phyloP scores from a whole-genome alignment of 805 yeast species.

The Saccharomycopsis babjevae region DNA sequence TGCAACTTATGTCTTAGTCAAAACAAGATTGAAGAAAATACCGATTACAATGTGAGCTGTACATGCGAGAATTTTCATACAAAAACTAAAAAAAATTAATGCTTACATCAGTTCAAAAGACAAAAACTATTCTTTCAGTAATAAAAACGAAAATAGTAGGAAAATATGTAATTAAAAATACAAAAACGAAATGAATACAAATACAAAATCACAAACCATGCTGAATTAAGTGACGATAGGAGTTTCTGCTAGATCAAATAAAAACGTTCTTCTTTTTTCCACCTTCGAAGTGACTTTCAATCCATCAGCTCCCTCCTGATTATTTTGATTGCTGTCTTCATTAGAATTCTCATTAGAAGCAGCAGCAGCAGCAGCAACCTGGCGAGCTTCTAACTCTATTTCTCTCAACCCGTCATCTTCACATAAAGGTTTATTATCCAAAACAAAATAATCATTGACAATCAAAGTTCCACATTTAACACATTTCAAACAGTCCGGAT shows the following conservation, averaged over 20 bases:
- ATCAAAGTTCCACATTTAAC: slow-evolving; percentile 44
- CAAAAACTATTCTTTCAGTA: too few relatives aligned
- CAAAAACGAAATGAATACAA: not conserved
- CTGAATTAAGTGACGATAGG: not conserved
- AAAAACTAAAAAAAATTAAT: too few relatives aligned
- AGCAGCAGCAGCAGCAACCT: slow-evolving; percentile 1
- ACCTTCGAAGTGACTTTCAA: slow-evolving; percentile 11
- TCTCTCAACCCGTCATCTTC: slow-evolving; percentile 27
- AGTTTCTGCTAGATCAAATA: slow-evolving; percentile 13
- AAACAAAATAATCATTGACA: slow-evolving; percentile 43
- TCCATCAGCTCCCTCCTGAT: slow-evolving; percentile 1
- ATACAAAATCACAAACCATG: not conserved
- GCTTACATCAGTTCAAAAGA: too few relatives aligned
- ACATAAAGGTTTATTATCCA: slow-evolving; percentile 41
- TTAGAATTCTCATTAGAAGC: not conserved
- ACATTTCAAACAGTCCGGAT: slow-evolving; percentile 64
- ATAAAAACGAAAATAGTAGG: not conserved
- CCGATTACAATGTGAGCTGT: too few relatives aligned
- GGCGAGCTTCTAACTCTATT: slow-evolving; percentile 15
- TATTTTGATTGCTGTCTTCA: not conserved
- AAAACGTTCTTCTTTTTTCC: slow-evolving; percentile 16
- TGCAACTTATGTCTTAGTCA: too few relatives aligned
- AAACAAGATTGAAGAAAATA: too few relatives aligned
- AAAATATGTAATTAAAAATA: not conserved
- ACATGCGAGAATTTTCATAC: too few relatives aligned